phyloP scores from a whole-genome alignment of 23 red algal species.

The Gracilariopsis chorda region DNA sequence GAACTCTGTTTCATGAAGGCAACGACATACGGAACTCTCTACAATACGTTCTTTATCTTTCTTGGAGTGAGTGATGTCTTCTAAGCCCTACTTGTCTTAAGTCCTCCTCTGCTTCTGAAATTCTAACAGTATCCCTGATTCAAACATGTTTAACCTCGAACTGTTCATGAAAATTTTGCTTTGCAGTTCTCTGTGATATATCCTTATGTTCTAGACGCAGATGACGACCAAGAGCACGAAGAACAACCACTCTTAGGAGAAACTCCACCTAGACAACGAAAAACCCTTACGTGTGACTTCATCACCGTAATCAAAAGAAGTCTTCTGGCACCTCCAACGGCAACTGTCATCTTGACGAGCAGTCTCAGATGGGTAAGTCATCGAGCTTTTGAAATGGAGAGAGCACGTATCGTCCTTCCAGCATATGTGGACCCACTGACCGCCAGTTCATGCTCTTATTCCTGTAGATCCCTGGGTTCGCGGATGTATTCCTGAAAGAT shows the following conservation, averaged over 20 bases:
- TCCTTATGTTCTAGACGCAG: background rate
- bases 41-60: background rate
- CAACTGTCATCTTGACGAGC: background rate
- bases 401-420: no score
- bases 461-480: background rate
- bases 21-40: slow-evolving; percentile 8
- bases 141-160: no score
- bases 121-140: no score
- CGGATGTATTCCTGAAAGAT: background rate
- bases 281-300: background rate
- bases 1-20: slow-evolving; percentile 16
- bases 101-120: no score
- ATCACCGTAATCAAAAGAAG: background rate
- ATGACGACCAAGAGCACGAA: background rate
- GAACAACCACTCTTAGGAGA: background rate
- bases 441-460: no score
- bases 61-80: slow-evolving; percentile 9
- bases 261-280: background rate
- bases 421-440: no score
- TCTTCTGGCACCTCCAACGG: background rate
- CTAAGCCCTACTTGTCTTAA: no score
- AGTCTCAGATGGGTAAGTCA: background rate
- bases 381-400: no score
- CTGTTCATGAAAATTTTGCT: no score
- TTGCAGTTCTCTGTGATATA: slow-evolving; percentile 11